Percentiles rank a stretch among this genome's conserved stretches.
These are phyloP conservation scores for Bruguiera parviflora DNA, from an alignment of 345 rosid genomes.

Conservation along the genomic window DNA sequence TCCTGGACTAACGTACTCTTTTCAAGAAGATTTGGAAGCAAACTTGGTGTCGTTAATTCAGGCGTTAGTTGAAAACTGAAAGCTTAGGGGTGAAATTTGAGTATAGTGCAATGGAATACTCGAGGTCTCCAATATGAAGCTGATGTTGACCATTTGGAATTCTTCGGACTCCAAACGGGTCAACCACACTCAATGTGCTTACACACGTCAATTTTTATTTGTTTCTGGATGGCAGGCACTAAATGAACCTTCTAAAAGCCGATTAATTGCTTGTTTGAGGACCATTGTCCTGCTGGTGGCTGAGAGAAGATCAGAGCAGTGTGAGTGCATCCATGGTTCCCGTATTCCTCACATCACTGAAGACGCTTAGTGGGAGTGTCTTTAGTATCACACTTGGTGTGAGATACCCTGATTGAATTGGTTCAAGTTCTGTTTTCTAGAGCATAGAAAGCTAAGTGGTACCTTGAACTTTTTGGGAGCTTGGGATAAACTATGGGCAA, in stretches of 20 bases:
- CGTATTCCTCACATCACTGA: constrained; percentile 59
- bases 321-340: constrained; percentile 70
- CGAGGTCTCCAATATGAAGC: constrained; percentile 68
- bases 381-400: constrained; percentile 47
- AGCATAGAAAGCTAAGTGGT: constrained; percentile 32
- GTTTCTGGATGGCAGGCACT: constrained; percentile 45
- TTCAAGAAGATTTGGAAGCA: background rate
- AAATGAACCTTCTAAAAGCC: constrained; percentile 69
- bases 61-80: background rate
- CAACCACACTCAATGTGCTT: constrained; percentile 69
- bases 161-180: constrained; percentile 71
- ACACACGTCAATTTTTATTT: constrained; percentile 54
- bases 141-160: constrained; percentile 78
- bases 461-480: constrained; percentile 44
- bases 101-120: constrained; percentile 68
- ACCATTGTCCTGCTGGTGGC: constrained; percentile 54
- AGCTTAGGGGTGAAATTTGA: constrained; percentile 18
- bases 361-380: constrained; percentile 36
- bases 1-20: background rate
- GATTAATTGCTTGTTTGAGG: constrained; percentile 51
- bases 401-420: constrained; percentile 43
- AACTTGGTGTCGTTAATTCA: background rate
- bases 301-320: constrained; percentile 58
- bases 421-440: constrained; percentile 34
- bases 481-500: constrained; percentile 38